These are phyloP conservation scores for Sphaerulina populicola DNA, from an alignment of 2,329 filamentous ascomycete genomes.

Conservation along the genomic window DNA sequence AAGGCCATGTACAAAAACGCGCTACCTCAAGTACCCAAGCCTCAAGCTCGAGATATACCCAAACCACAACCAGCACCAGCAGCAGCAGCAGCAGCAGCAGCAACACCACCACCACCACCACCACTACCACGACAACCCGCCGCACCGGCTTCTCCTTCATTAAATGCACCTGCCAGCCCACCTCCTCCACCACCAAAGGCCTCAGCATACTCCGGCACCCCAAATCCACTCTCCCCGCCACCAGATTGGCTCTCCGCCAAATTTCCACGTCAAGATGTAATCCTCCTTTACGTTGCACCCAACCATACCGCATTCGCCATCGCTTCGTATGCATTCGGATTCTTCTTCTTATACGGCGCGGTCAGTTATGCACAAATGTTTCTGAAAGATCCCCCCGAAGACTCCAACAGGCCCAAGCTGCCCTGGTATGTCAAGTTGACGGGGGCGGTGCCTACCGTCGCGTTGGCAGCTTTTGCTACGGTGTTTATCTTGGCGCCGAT, in stretches of 20 bases:
- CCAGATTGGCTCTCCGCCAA: constrained; percentile 11
- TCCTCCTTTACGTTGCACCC: constrained; percentile 24
- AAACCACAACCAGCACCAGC: constrained; percentile 12
- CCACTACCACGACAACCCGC: background rate
- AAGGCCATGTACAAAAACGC: constrained; percentile 11
- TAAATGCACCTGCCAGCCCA: background rate
- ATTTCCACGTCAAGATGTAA: constrained; percentile 8
- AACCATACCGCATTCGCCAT: constrained; percentile 21
- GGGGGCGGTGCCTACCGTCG: constrained; percentile 11
- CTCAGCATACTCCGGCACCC: background rate
- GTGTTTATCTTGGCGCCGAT: constrained; percentile 18
- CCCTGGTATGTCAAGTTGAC: constrained; percentile 11
- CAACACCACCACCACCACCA: background rate
- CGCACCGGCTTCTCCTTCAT: background rate
- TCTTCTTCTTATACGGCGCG: constrained; percentile 15
- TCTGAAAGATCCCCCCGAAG: constrained; percentile 14
- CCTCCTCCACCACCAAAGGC: background rate
- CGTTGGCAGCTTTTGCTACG: constrained; percentile 15
- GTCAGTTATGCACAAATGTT: constrained; percentile 13
- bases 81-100: background rate
- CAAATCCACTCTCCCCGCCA: constrained; percentile 1
- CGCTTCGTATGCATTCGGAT: constrained; percentile 17
- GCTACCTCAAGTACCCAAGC: constrained; percentile 6
- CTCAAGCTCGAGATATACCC: constrained; percentile 11
- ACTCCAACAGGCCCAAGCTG: constrained; percentile 2